Percentiles rank a stretch among this genome's conserved stretches.
These are phyloP conservation scores for Saturnispora halmiae DNA, from an alignment of 805 yeast species.

Conservation along the genomic window DNA sequence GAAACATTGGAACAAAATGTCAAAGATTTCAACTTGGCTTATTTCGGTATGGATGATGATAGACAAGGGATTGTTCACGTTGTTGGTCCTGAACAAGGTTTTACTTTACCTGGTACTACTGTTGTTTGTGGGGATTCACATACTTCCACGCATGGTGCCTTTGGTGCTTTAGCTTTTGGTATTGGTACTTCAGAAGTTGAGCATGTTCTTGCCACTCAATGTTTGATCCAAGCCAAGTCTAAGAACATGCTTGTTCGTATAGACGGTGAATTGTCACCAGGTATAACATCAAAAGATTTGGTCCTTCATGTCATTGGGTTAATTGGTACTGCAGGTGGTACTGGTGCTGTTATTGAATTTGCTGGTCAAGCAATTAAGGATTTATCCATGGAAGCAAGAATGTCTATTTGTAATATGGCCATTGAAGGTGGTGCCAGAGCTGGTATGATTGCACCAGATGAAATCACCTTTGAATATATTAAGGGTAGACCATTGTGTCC, in stretches of 20 bases:
- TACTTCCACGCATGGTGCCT: slow-evolving; percentile 98
- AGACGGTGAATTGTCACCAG: slow-evolving; percentile 75
- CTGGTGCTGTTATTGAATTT: slow-evolving; percentile 93
- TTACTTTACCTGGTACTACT: slow-evolving; percentile 96
- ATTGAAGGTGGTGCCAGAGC: slow-evolving; percentile 99
- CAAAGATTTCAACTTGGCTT: slow-evolving; percentile 78
- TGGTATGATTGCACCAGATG: slow-evolving; percentile 97
- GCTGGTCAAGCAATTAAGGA: slow-evolving; percentile 90
- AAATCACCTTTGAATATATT: slow-evolving; percentile 76
- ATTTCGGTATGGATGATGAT: slow-evolving; percentile 87
- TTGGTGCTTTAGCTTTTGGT: slow-evolving; percentile 96
- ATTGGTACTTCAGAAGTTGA: slow-evolving; percentile 99
- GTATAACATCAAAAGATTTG: slow-evolving; percentile 93
- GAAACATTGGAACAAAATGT: slow-evolving; percentile 89
- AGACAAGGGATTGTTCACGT: slow-evolving; percentile 98
- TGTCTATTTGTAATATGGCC: slow-evolving; percentile 99
- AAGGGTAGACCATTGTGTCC: slow-evolving; percentile 95
- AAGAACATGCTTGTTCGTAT: slow-evolving; percentile 90
- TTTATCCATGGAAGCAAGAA: slow-evolving; percentile 93
- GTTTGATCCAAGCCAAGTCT: slow-evolving; percentile 87
- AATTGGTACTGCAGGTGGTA: slow-evolving; percentile 99
- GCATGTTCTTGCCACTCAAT: slow-evolving; percentile 97
- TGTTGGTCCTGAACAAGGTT: slow-evolving; percentile 98
- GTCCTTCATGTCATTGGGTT: slow-evolving; percentile 90
- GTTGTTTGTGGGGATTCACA: slow-evolving; percentile 99